Conservation (phyloP, 768 basidiomycete genomes). For the Aureoboletus auriporus region DNA sequence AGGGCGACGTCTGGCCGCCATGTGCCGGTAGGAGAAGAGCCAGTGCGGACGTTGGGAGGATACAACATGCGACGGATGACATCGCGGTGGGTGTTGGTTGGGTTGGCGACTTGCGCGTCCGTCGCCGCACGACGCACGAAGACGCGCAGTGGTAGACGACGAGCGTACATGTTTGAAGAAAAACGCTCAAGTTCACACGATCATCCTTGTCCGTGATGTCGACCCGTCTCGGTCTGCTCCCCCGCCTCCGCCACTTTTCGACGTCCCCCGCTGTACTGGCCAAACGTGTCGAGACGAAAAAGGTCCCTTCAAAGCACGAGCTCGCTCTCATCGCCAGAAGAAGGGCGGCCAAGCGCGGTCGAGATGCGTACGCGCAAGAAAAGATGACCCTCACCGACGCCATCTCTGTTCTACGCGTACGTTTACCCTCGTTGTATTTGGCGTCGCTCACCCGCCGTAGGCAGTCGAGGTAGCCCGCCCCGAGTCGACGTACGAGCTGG, state of each 20-base stretch:
- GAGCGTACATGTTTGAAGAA: conserved; percentile 31
- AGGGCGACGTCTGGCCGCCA: conserved; percentile 79
- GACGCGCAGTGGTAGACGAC: conserved; percentile 31
- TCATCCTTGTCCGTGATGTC: conserved; percentile 13
- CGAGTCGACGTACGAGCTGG: conserved; percentile 73
- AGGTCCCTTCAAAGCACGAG: conserved; percentile 66
- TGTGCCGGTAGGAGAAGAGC: conserved; percentile 71
- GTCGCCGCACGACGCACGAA: conserved; percentile 42
- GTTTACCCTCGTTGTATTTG: conserved; percentile 22
- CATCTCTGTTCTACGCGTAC: conserved; percentile 65
- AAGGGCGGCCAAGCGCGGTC: conserved; percentile 50
- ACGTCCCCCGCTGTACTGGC: conserved; percentile 44
- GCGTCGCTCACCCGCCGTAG: conserved; percentile 36
- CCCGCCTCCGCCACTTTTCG: conserved; percentile 42
- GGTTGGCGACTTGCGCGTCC: conserved; percentile 18
- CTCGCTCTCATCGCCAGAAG: conserved; percentile 61
- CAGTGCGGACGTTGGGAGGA: conserved; percentile 68
- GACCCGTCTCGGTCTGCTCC: conserved; percentile 19
- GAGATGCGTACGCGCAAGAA: conserved; percentile 57
- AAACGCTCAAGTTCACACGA: conserved; percentile 21
- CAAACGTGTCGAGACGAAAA: conserved; percentile 48
- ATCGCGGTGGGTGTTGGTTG: conserved; percentile 60
- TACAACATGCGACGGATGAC: conserved; percentile 78
- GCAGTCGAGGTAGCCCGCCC: conserved; percentile 81
- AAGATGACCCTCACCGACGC: conserved; percentile 66